Percentiles rank a stretch among this genome's conserved stretches.
Evolutionary conservation across 2,329 filamentous ascomycete genomes (phyloP).

Genomic region (Diaporthe sp.): DNA sequence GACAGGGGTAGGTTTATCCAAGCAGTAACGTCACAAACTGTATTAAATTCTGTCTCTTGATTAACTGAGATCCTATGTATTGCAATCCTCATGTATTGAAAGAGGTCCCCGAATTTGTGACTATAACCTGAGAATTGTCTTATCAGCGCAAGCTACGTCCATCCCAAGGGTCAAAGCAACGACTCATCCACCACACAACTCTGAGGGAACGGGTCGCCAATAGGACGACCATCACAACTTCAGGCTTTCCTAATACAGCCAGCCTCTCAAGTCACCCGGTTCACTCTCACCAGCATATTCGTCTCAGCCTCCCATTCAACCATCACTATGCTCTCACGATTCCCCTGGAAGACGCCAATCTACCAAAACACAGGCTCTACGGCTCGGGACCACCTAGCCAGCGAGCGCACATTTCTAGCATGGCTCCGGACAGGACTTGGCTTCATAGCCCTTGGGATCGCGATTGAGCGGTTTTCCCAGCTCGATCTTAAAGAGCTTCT

Average conservation of each 20-base stretch:
- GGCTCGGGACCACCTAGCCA: slow-evolving; percentile 67
- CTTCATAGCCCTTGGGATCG: slow-evolving; percentile 66
- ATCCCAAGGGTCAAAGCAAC: background rate
- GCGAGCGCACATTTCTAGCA: slow-evolving; percentile 66
- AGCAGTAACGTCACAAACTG: background rate
- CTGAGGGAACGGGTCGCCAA: background rate
- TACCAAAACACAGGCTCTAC: slow-evolving; percentile 63
- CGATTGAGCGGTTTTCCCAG: slow-evolving; percentile 61
- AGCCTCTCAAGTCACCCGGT: background rate
- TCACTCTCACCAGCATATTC: no score
- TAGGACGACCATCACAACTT: no score
- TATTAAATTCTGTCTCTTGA: background rate
- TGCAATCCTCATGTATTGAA: no score
- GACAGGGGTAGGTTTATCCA: slow-evolving; percentile 18
- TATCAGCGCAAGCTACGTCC: background rate
- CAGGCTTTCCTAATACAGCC: background rate
- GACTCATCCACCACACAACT: background rate
- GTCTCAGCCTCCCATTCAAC: background rate
- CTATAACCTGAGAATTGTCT: background rate
- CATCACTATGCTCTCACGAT: slow-evolving; percentile 37
- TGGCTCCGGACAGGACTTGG: slow-evolving; percentile 67
- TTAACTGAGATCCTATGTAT: background rate
- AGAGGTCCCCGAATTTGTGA: background rate
- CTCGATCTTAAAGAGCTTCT: slow-evolving; percentile 54
- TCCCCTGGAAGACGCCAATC: slow-evolving; percentile 45